Percentiles rank a stretch among this genome's conserved stretches.
These are phyloP conservation scores for Penicillium sp. DNA, from an alignment of 2,329 filamentous ascomycete species.

Conservation along the genomic window DNA sequence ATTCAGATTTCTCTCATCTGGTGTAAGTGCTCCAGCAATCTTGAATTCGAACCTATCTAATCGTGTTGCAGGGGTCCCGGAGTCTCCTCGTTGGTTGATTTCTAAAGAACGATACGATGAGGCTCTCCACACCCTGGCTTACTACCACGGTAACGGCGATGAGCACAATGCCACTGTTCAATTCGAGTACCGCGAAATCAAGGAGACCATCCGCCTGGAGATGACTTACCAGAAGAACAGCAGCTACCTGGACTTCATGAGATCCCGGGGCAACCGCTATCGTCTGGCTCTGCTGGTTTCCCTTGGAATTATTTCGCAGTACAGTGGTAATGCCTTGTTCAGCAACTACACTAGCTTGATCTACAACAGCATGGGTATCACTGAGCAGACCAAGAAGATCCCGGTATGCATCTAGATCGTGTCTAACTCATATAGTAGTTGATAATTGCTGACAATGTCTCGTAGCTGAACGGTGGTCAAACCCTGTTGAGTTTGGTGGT, in stretches of 20 bases:
- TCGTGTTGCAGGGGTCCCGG: constrained; percentile 56
- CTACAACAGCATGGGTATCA: constrained; percentile 67
- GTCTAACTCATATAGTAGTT: not conserved
- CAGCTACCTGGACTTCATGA: constrained; percentile 66
- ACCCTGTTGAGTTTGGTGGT: constrained; percentile 66
- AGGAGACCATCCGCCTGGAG: constrained; percentile 66
- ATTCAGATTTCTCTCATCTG: constrained; percentile 71
- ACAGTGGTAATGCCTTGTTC: constrained; percentile 70
- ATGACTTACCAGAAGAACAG: constrained; percentile 56
- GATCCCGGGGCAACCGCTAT: constrained; percentile 69
- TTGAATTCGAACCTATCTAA: not conserved
- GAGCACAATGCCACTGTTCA: constrained; percentile 65
- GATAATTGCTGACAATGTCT: constrained; percentile 23
- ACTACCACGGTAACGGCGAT: constrained; percentile 69
- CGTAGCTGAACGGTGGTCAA: constrained; percentile 60
- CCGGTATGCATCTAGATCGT: constrained; percentile 45
- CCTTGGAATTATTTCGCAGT: constrained; percentile 71
- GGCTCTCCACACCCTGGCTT: constrained; percentile 65
- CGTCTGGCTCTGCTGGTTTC: constrained; percentile 67
- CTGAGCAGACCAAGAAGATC: constrained; percentile 61
- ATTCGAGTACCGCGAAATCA: constrained; percentile 71
- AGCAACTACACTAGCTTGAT: constrained; percentile 70
- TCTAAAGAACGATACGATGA: constrained; percentile 68
- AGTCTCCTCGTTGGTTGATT: constrained; percentile 70
- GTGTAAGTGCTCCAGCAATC: constrained; percentile 38